These are phyloP conservation scores for Penicillium sp. DNA, from an alignment of 2,329 filamentous ascomycete species.

Conservation along the genomic window DNA sequence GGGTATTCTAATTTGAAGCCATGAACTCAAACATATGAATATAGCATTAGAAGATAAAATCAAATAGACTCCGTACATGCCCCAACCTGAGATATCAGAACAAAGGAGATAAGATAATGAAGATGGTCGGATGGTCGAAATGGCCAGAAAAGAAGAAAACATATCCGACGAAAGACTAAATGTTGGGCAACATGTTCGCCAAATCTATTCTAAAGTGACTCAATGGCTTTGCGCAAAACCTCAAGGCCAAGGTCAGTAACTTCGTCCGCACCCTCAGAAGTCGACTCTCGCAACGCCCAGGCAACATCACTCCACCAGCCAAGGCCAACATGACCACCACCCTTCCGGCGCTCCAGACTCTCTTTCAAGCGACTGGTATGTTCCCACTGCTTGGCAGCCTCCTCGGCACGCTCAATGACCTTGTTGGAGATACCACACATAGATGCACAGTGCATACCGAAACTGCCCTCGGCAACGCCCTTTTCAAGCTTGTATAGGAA, in stretches of 20 bases:
- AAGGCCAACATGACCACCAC: conserved; percentile 77
- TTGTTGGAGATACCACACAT: conserved; percentile 92
- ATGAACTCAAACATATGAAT: no score
- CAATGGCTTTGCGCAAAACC: conserved; percentile 58
- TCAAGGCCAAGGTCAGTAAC: conserved; percentile 55
- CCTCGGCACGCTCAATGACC: conserved; percentile 83
- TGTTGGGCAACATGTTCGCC: not conserved
- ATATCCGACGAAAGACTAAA: not conserved
- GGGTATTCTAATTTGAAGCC: no score
- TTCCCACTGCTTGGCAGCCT: conserved; percentile 89
- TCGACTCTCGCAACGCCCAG: conserved; percentile 64
- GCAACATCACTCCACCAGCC: conserved; percentile 86
- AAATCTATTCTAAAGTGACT: conserved; percentile 46
- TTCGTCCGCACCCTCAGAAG: conserved; percentile 30
- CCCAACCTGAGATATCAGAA: conserved; percentile 4
- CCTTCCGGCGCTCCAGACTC: conserved; percentile 76
- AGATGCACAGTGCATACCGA: conserved; percentile 97
- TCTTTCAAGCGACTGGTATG: conserved; percentile 89
- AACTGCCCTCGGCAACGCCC: conserved; percentile 92
- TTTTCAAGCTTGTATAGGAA: conserved; percentile 94
- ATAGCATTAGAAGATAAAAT: not conserved
- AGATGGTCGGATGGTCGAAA: not conserved
- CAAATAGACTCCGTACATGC: not conserved
- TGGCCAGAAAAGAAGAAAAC: not conserved
- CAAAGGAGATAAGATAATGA: conserved; percentile 1